phyloP scores from a whole-genome alignment of 2,329 filamentous ascomycete species.

The Paecilomyces sp. region DNA sequence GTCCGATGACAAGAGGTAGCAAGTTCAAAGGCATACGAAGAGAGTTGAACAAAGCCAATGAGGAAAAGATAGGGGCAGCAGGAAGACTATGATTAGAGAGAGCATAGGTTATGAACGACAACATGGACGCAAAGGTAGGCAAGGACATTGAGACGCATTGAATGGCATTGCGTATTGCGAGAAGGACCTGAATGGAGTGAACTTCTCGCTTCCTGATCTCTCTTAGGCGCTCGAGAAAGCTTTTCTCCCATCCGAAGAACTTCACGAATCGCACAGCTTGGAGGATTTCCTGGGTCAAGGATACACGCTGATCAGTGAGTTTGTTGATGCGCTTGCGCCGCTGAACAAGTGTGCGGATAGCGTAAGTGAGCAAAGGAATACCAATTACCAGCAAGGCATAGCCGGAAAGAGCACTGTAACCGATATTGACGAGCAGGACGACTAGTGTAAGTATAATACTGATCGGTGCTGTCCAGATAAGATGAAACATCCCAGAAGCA shows the following conservation, averaged over 20 bases:
- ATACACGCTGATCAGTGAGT: slow-evolving; percentile 85
- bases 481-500: slow-evolving; percentile 80
- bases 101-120: slow-evolving; percentile 78
- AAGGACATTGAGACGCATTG: slow-evolving; percentile 75
- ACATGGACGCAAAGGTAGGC: slow-evolving; percentile 90
- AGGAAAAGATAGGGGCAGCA: slow-evolving; percentile 82
- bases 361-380: slow-evolving; percentile 68
- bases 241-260: slow-evolving; percentile 90
- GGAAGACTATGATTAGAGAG: slow-evolving; percentile 59
- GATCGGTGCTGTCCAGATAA: slow-evolving; percentile 82
- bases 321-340: slow-evolving; percentile 80
- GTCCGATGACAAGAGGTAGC: slow-evolving; percentile 78
- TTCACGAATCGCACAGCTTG: slow-evolving; percentile 92
- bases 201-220: slow-evolving; percentile 73
- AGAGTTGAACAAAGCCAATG: slow-evolving; percentile 86
- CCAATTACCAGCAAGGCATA: slow-evolving; percentile 75
- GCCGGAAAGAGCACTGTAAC: slow-evolving; percentile 81
- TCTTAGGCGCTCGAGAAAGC: slow-evolving; percentile 70
- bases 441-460: slow-evolving; percentile 70
- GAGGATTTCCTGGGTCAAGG: slow-evolving; percentile 85
- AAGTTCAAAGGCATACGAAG: slow-evolving; percentile 85
- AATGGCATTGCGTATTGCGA: slow-evolving; percentile 79
- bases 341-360: slow-evolving; percentile 68
- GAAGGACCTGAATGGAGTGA: slow-evolving; percentile 69
- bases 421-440: slow-evolving; percentile 77